Base-by-base conservation (phyloP, 2,329 filamentous ascomycete genomes). In the Westerdykella sp. region DNA sequence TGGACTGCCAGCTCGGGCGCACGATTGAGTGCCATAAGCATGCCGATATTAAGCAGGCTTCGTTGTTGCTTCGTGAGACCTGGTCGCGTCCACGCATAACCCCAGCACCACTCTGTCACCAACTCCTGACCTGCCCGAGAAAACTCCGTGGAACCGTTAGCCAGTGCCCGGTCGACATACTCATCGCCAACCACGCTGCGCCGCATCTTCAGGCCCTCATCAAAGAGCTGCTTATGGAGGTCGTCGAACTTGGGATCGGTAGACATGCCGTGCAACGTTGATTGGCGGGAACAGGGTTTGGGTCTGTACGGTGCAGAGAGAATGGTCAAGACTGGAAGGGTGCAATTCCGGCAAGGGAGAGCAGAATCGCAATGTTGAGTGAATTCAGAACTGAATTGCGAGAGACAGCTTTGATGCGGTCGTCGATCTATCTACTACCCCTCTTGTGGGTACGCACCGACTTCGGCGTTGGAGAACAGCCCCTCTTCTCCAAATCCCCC, bases 101-200 rank as follows among this genome's bases (percentile, higher is more conserved):
- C 80, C 81, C 80, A 84, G 66, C 76, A 78, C 59, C 72, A 77
- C 63, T 83, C 80, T 1, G 80, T 83, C 1, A 81, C 74, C 31
- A 81, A 70, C 50, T 83, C 76, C 62, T 84, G 80, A 51, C 78
- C 77, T 0, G 80, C 76, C 32, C 70, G 67, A 1, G 78, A 71
- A 62, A 83, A 84, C n/a, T 78, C 73, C 9, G 73, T 76, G 0
- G 76, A 72, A 3, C 75, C 76, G 43, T 75, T 75, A n/a, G 68
- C 66, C 9, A 83, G 68, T 1, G 80, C 73, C 4, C 67, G 68
- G 54, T 81, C 72, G 42, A 84, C 80, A 51, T 83, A 81, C 32
- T 71, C 70, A 43, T 80, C 69, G n/a, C 81, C 80, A 12, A 80
- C 74, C 7, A 84, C 81, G 47, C 71, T 71, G 40, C 75, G 72